These are phyloP conservation scores for Sarocladium oryzae DNA, from an alignment of 2,329 filamentous ascomycete species.

Conservation along the genomic window DNA sequence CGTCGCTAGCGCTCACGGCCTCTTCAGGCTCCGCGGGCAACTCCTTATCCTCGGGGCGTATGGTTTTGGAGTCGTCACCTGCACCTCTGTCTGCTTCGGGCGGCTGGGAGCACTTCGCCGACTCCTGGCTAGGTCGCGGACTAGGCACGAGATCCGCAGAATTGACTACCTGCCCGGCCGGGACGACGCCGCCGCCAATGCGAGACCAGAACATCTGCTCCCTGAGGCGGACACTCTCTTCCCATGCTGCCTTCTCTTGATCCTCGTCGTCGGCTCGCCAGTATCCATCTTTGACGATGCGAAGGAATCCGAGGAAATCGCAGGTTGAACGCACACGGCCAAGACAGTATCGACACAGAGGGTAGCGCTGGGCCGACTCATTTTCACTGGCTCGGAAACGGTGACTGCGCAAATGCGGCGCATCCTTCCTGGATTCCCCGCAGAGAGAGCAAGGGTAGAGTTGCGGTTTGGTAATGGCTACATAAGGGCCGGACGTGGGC, in stretches of 20 bases:
- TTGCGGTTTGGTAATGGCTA: constrained; percentile 44
- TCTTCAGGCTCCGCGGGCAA: constrained; percentile 5
- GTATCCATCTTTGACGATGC: constrained; percentile 87
- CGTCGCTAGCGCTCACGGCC: not conserved
- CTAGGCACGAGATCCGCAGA: constrained; percentile 25
- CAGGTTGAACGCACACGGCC: constrained; percentile 78
- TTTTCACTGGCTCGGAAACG: constrained; percentile 85
- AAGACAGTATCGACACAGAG: constrained; percentile 84
- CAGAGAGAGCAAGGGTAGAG: constrained; percentile 76
- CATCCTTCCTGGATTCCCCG: constrained; percentile 70
- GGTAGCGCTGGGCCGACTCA: constrained; percentile 81
- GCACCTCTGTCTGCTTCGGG: not conserved
- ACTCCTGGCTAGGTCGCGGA: constrained; percentile 28
- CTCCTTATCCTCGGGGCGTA: constrained; percentile 1
- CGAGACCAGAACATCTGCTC: constrained; percentile 98
- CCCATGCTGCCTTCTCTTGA: constrained; percentile 84
- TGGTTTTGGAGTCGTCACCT: not conserved
- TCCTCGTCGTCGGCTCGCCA: constrained; percentile 80
- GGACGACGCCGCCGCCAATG: constrained; percentile 85
- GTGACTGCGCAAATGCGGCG: constrained; percentile 69
- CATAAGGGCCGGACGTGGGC: constrained; percentile 49
- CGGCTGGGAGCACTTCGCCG: not conserved
- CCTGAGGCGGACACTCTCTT: constrained; percentile 81
- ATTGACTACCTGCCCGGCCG: constrained; percentile 35
- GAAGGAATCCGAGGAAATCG: constrained; percentile 85